Percentiles rank a stretch among this genome's conserved stretches.
Conservation (phyloP, 805 yeast genomes). For the Candida vaughaniae region DNA sequence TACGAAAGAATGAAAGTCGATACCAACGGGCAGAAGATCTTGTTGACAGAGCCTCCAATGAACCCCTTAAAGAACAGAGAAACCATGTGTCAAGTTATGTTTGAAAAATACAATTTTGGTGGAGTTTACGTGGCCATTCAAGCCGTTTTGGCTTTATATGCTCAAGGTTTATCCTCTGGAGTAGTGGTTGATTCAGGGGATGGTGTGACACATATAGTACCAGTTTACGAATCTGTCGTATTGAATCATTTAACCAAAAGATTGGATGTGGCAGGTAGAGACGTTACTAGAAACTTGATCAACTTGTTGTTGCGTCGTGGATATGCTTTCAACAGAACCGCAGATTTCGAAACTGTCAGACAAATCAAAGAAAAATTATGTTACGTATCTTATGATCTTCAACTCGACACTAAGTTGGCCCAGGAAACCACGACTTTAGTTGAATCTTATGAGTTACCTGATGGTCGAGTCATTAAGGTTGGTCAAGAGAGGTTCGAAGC, state of each 20-base stretch:
- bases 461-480: constrained; percentile 89
- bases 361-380: constrained; percentile 96
- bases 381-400: constrained; percentile 92
- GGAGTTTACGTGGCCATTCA: constrained; percentile 96
- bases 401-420: constrained; percentile 81
- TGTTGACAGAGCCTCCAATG: constrained; percentile 97
- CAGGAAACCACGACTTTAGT: constrained; percentile 95
- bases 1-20: constrained; percentile 84
- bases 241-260: constrained; percentile 89
- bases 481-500: constrained; percentile 97
- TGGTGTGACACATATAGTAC: constrained; percentile 98
- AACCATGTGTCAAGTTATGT: constrained; percentile 88
- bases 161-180: constrained; percentile 95
- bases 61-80: constrained; percentile 90
- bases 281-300: constrained; percentile 94
- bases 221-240: constrained; percentile 97
- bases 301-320: constrained; percentile 91
- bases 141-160: constrained; percentile 96
- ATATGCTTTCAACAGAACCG: constrained; percentile 96
- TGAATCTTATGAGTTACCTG: constrained; percentile 90
- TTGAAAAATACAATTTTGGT: constrained; percentile 84
- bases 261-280: constrained; percentile 96
- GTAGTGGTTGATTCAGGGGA: constrained; percentile 99
- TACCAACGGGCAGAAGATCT: constrained; percentile 70
- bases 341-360: constrained; percentile 98